Conservation (phyloP, 2,329 filamentous ascomycete genomes). For the Ceratocystis colombiana region DNA sequence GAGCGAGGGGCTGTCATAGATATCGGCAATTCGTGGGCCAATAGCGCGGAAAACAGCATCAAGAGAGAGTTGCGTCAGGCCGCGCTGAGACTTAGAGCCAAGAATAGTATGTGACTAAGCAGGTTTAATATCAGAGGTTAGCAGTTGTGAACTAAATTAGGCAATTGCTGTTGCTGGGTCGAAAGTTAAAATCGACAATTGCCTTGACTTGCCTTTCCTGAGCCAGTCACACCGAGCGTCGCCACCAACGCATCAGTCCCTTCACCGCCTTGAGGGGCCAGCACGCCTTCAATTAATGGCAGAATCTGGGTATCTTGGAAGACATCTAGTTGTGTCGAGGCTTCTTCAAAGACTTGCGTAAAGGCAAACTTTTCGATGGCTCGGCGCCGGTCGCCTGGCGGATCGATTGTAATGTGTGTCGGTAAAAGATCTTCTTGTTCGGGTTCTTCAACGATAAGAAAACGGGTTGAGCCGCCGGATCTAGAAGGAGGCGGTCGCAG, state of each 20-base stretch:
- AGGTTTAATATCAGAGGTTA: neutral
- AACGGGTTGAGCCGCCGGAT: conserved; percentile 47
- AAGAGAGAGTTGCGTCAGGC: conserved; percentile 81
- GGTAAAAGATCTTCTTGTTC: conserved; percentile 35
- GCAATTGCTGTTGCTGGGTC: neutral
- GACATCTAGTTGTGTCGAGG: conserved; percentile 72
- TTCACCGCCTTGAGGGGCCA: conserved; percentile 56
- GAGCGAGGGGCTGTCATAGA: conserved; percentile 46
- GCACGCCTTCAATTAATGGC: conserved; percentile 66
- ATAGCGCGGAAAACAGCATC: conserved; percentile 83
- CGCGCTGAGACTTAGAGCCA: conserved; percentile 74
- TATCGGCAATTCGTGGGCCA: conserved; percentile 57
- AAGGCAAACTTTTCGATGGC: conserved; percentile 92
- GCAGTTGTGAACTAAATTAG: neutral
- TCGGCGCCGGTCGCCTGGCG: conserved; percentile 73
- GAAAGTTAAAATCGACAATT: neutral
- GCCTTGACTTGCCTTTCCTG: conserved; percentile 63
- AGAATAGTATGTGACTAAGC: conserved; percentile 89
- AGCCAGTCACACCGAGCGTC: conserved; percentile 87
- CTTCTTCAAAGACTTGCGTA: conserved; percentile 83
- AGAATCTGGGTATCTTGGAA: conserved; percentile 71
- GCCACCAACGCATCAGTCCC: conserved; percentile 83
- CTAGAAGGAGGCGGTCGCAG: conserved; percentile 51
- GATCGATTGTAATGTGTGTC: conserved; percentile 66
- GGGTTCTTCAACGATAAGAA: conserved; percentile 63